Evolutionary conservation across 768 basidiomycete species (phyloP).

Genomic region (Panellus pusillus): DNA sequence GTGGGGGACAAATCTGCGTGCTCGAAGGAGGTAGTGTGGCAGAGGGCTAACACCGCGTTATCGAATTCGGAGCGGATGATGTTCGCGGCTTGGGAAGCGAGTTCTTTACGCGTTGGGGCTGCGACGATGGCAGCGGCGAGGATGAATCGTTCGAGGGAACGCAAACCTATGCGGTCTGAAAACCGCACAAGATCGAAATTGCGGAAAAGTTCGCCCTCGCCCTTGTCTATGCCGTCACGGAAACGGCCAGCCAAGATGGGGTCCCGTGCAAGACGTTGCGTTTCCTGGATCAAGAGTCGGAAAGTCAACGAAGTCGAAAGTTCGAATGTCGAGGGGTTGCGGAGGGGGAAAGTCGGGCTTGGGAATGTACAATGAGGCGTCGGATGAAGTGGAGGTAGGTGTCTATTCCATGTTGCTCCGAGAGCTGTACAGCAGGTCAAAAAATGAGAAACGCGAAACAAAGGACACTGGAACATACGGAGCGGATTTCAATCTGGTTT

Average conservation of each 20-base stretch:
- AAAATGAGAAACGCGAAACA: constrained; percentile 16
- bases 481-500: constrained; percentile 92
- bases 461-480: constrained; percentile 55
- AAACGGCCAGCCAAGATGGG: constrained; percentile 89
- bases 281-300: constrained; percentile 84
- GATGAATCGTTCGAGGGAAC: constrained; percentile 77
- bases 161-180: constrained; percentile 76
- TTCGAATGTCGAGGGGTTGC: constrained; percentile 66
- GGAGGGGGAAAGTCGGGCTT: constrained; percentile 62
- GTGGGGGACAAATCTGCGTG: constrained; percentile 73
- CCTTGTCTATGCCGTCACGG: constrained; percentile 86
- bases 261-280: constrained; percentile 85
- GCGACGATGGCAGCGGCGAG: constrained; percentile 74
- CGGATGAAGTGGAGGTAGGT: constrained; percentile 98
- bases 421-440: constrained; percentile 57
- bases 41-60: constrained; percentile 70
- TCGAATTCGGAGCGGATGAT: constrained; percentile 80
- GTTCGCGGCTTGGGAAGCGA: constrained; percentile 60
- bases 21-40: constrained; percentile 81
- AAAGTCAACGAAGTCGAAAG: constrained; percentile 79
- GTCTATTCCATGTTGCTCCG: constrained; percentile 95
- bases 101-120: constrained; percentile 54
- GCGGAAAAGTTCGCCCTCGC: constrained; percentile 80
- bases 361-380: constrained; percentile 88
- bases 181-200: constrained; percentile 84